A percentile compares a stretch with the other conserved stretches of the same genome.
phyloP scores from a whole-genome alignment of 768 basidiomycete species.

The Rhodocollybia butyracea region DNA sequence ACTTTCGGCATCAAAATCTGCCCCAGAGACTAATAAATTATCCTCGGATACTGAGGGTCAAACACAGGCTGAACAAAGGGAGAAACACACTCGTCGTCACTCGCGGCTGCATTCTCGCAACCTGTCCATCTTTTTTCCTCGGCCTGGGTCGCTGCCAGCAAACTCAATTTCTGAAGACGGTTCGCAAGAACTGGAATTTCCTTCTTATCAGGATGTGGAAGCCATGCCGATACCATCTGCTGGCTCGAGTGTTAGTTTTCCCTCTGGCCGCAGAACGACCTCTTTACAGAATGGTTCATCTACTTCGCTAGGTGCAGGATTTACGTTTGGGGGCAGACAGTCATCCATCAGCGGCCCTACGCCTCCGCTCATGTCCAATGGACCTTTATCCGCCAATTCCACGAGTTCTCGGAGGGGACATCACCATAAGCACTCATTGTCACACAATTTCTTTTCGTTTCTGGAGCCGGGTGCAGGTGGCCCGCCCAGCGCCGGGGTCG shows the following conservation, averaged over 20 bases:
- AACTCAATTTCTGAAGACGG: conserved; percentile 70
- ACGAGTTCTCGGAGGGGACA: conserved; percentile 60
- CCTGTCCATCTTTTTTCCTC: conserved; percentile 87
- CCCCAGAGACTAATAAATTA: conserved; percentile 19
- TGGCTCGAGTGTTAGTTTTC: conserved; percentile 34
- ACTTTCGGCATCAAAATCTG: neutral
- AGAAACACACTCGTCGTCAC: conserved; percentile 44
- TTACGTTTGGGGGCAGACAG: conserved; percentile 63
- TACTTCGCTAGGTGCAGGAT: conserved; percentile 48
- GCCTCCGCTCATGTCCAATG: conserved; percentile 24
- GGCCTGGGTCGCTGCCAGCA: conserved; percentile 60
- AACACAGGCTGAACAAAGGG: conserved; percentile 13
- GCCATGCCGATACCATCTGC: conserved; percentile 45
- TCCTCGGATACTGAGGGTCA: neutral
- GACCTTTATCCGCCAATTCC: conserved; percentile 17
- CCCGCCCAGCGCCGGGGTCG: neutral
- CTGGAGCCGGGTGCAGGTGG: conserved; percentile 64
- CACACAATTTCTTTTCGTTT: conserved; percentile 95
- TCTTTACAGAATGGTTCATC: conserved; percentile 14
- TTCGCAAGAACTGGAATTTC: conserved; percentile 46
- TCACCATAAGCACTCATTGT: conserved; percentile 91
- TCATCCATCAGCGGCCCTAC: conserved; percentile 29
- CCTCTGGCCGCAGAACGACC: conserved; percentile 16
- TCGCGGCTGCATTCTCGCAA: conserved; percentile 86
- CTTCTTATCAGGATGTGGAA: conserved; percentile 34